Evolutionary conservation across 2,329 filamentous ascomycete species (phyloP).

Genomic region (Furcasterigmium sp.): DNA sequence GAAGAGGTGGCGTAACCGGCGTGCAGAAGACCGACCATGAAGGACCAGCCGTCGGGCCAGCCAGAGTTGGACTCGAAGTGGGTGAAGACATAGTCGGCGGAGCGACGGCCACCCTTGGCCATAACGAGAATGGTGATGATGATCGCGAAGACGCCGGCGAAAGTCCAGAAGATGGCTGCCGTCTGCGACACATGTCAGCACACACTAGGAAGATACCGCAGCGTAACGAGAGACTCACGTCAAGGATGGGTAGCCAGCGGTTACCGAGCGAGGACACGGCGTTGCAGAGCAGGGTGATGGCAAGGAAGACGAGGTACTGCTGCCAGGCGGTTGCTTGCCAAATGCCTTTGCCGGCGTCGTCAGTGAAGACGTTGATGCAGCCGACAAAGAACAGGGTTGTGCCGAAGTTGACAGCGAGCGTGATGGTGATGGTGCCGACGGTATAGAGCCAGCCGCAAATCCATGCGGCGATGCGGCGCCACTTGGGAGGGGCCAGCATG

Average conservation of each 20-base stretch:
- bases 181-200: conserved; percentile 38
- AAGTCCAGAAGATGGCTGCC: conserved; percentile 70
- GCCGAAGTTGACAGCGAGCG: conserved; percentile 76
- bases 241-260: conserved; percentile 59
- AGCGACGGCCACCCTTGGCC: conserved; percentile 62
- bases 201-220: conserved; percentile 5
- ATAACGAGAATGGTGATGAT: conserved; percentile 57
- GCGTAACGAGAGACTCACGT: conserved; percentile 46
- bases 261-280: conserved; percentile 63
- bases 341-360: conserved; percentile 34
- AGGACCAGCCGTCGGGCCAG: conserved; percentile 68
- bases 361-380: conserved; percentile 51
- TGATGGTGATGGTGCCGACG: conserved; percentile 77
- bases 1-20: conserved; percentile 70
- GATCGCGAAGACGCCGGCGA: conserved; percentile 63
- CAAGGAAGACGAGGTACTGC: conserved; percentile 66
- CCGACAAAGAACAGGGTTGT: conserved; percentile 60
- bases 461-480: conserved; percentile 62
- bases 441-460: conserved; percentile 73
- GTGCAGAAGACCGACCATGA: conserved; percentile 66
- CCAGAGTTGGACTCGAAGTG: conserved; percentile 64
- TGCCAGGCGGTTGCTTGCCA: conserved; percentile 54
- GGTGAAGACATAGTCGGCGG: conserved; percentile 59
- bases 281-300: conserved; percentile 59
- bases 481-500: conserved; percentile 59